Conservation (phyloP, 371 early-diverging fungal species). For the Mortierella sp. region DNA sequence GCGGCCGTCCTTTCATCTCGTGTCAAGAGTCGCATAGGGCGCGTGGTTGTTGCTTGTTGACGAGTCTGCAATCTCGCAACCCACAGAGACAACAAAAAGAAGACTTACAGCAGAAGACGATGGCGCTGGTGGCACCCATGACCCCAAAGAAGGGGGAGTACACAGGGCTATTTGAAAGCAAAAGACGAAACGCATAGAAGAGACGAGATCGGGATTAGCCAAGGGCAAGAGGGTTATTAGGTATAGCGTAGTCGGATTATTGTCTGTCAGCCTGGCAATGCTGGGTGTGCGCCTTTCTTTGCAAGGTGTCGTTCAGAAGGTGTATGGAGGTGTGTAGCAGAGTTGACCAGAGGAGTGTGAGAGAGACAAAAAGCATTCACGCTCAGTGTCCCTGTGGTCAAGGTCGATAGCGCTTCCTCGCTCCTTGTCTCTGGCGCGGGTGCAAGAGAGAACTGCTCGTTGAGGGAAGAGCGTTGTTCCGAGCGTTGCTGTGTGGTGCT, state of each 20-base stretch:
- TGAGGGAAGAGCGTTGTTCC: background rate
- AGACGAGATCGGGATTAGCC: background rate
- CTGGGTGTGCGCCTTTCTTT: too few species aligned
- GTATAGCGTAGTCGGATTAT: background rate
- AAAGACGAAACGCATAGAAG: background rate
- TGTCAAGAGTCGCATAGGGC: background rate
- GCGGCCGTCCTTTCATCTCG: background rate
- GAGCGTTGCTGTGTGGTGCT: background rate
- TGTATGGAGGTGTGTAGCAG: background rate
- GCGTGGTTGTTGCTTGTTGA: background rate
- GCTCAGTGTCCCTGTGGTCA: background rate
- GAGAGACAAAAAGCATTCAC: background rate
- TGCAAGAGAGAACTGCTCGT: background rate
- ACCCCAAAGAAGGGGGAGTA: conserved; percentile 98
- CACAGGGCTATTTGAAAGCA: conserved; percentile 81
- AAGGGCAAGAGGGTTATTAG: background rate
- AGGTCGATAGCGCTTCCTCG: too few species aligned
- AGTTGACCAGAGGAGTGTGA: background rate
- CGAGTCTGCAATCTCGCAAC: too few species aligned
- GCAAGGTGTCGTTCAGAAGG: background rate
- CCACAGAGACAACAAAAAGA: background rate
- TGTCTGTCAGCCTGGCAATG: background rate
- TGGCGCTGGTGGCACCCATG: conserved; percentile 96
- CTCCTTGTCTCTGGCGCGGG: too few species aligned
- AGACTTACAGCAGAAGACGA: conserved; percentile 95